Base-by-base conservation (phyloP, 1,284 basidiomycete genomes). In the Porodaedalea pini region DNA sequence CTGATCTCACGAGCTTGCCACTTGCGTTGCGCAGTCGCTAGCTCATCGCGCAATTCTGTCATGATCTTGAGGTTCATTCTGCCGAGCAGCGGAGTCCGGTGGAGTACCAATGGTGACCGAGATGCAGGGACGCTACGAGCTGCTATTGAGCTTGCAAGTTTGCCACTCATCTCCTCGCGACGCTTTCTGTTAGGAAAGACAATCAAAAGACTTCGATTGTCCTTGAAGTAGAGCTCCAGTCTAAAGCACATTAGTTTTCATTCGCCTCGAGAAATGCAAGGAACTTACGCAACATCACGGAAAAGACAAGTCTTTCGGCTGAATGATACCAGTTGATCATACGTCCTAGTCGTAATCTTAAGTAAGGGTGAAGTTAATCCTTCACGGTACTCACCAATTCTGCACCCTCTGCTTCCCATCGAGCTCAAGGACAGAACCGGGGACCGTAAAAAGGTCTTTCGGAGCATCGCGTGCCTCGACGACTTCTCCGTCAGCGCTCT, bases 1-100 rank as follows among this genome's bases (percentile, higher is more conserved):
- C 91, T 94, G 60, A 95, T 92, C 67, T 94, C 90, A 49, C 93
- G 78, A 7, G 83, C 81, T 68, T 92, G 90, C 92, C 92, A 95
- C 64, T 83, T 85, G 34, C 83, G 74, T 59, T 88, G 88, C 0
- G 89, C 90, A 3, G 79, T 81, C 1, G 79, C 76, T 3, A 92
- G 70, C 51, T 88, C 85, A 64, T 89, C 87, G 23, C 69, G 68
- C 10, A 81, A 73, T 13, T 72, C 73, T 21, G 70, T 70, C 51
- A 75, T 51, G 47, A 82, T 70, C 51, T 73, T 75, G 5, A 79
- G 75, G 34, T 78, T 75, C 57, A 79, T 73, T 44, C 71, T 72
- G 11, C 77, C 78, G 37, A 85, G 71, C 31, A 85, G 69, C 0
- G 85, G 85, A 2, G 84, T 83, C 49, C 76, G 79, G 47, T 78